phyloP scores from a whole-genome alignment of 1,139 yeast genomes.

The Candida sojae region DNA sequence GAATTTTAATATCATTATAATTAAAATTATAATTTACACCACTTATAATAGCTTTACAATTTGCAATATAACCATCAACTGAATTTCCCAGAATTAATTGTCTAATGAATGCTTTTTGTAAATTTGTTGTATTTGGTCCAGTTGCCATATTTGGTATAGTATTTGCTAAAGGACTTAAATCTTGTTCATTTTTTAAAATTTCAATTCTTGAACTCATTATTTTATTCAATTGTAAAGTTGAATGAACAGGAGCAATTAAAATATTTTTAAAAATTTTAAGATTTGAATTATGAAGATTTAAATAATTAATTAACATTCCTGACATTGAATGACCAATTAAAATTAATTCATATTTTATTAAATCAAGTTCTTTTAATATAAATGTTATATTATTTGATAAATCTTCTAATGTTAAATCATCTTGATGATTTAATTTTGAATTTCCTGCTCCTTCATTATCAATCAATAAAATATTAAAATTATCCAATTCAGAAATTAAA shows the following conservation, averaged over 20 bases:
- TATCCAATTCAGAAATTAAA: slow-evolving; percentile 16
- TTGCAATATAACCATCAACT: slow-evolving; percentile 23
- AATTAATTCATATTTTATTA: slow-evolving; percentile 12
- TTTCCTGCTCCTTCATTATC: slow-evolving; percentile 27
- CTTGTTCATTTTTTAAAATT: slow-evolving; percentile 12
- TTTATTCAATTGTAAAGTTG: slow-evolving; percentile 16
- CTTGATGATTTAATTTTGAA: slow-evolving; percentile 15
- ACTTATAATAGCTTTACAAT: slow-evolving; percentile 26
- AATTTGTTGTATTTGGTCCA: slow-evolving; percentile 17
- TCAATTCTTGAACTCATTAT: slow-evolving; percentile 19
- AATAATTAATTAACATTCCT: slow-evolving; percentile 25
- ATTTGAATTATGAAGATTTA: slow-evolving; percentile 8
- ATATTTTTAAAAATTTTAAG: slow-evolving; percentile 16
- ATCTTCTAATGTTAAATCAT: slow-evolving; percentile 16
- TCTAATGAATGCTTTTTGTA: slow-evolving; percentile 22
- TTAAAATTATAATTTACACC: slow-evolving; percentile 10
- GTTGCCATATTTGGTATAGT: slow-evolving; percentile 22
- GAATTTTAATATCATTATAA: slow-evolving; percentile 18
- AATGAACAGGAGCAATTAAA: slow-evolving; percentile 27
- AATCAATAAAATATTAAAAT: slow-evolving; percentile 20
- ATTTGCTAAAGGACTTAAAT: slow-evolving; percentile 19
- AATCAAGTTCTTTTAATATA: slow-evolving; percentile 16
- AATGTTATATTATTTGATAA: slow-evolving; percentile 20
- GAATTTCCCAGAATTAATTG: slow-evolving; percentile 20
- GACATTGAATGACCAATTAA: slow-evolving; percentile 33